Percentiles rank a stretch among this genome's conserved stretches.
These are phyloP conservation scores for Mortierella sp. DNA, from an alignment of 371 early-diverging fungal genomes.

Conservation along the genomic window DNA sequence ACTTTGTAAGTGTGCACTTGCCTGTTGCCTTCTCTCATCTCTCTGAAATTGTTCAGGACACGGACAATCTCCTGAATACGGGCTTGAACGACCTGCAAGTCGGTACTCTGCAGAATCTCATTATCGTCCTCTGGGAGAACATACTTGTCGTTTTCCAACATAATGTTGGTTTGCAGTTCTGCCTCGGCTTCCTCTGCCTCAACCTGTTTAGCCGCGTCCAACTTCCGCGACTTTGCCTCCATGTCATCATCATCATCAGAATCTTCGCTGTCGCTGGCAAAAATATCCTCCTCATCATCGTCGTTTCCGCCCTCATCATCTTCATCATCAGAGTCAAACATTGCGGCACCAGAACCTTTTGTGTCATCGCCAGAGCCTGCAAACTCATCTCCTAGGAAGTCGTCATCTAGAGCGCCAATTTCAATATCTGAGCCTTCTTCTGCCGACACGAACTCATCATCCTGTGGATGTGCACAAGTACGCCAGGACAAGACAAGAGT, in stretches of 20 bases:
- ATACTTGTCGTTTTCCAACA: constrained; percentile 75
- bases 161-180: constrained; percentile 81
- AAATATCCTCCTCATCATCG: constrained; percentile 59
- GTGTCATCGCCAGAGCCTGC: constrained; percentile 50
- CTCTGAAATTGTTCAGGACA: constrained; percentile 89
- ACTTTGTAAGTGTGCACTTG: constrained; percentile 20
- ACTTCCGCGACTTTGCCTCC: constrained; percentile 59
- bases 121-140: constrained; percentile 80
- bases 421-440: constrained; percentile 59
- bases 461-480: constrained; percentile 17
- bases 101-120: constrained; percentile 63
- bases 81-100: constrained; percentile 74
- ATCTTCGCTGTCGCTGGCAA: constrained; percentile 60
- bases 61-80: constrained; percentile 93
- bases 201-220: constrained; percentile 66
- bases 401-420: constrained; percentile 42
- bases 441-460: constrained; percentile 60
- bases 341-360: constrained; percentile 36
- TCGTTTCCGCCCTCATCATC: constrained; percentile 57
- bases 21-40: constrained; percentile 80
- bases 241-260: constrained; percentile 67
- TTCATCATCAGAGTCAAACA: constrained; percentile 59
- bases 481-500: neutral
- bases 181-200: constrained; percentile 80
- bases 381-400: constrained; percentile 56